Conservation (phyloP, 1,284 basidiomycete species). For the Naganishia sp. region DNA sequence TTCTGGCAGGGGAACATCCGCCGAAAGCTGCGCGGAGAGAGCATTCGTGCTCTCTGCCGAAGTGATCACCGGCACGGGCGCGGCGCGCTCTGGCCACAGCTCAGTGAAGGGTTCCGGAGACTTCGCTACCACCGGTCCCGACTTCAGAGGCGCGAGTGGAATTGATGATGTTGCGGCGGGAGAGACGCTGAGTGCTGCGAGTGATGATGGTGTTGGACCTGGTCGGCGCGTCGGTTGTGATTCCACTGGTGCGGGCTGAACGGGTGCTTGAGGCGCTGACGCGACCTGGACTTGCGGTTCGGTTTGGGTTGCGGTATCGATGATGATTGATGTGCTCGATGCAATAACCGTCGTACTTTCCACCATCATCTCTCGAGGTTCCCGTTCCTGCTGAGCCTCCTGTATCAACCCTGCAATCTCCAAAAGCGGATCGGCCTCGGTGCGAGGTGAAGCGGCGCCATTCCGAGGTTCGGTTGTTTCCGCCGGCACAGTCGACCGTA, state of each 20-base stretch:
- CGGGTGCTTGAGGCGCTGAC: not conserved
- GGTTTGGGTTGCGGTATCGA: not conserved
- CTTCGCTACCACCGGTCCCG: not conserved
- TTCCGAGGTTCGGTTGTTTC: not conserved
- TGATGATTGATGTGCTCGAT: no score
- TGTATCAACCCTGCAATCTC: slow-evolving; percentile 5
- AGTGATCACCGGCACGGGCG: not conserved
- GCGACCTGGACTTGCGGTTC: not conserved
- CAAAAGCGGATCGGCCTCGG: not conserved
- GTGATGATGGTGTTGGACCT: slow-evolving; percentile 11
- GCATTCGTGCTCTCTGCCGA: not conserved
- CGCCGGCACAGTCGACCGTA: not conserved
- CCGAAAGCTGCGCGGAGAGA: no score
- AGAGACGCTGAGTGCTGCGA: slow-evolving; percentile 18
- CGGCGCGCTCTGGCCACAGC: not conserved
- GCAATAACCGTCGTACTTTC: not conserved
- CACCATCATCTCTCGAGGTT: not conserved
- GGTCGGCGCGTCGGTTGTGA: not conserved
- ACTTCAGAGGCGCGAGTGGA: not conserved
- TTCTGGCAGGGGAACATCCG: no score
- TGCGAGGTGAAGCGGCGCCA: not conserved
- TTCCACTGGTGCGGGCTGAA: not conserved
- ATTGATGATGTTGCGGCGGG: not conserved
- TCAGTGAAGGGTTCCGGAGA: not conserved
- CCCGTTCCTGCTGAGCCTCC: slow-evolving; percentile 1